Evolutionary conservation across 208 protist genomes (phyloP), one percentile per base, ranked within the genome.

Genomic region (Crithidia expoeki): DNA sequence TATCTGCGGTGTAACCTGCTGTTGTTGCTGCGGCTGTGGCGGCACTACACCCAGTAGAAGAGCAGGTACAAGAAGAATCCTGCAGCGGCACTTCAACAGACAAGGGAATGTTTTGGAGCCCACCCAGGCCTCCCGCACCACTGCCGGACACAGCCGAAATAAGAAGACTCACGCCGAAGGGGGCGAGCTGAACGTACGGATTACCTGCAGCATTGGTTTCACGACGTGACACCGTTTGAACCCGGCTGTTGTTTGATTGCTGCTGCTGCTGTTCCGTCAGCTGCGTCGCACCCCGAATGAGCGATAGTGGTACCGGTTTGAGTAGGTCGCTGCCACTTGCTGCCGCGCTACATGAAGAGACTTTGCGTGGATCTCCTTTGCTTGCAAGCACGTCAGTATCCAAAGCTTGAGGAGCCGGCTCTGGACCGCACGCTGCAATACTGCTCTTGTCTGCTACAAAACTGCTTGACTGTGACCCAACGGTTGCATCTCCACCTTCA

Each of bases 151-250:
- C 74, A 0, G 88, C 75, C 7, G 85, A 71, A 21, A 89, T 53
- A 21, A 94, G 79, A 2, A 94, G 53, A 80, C 88, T 94, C 30
- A 83, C 79, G 16, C 88, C 88, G 52, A 91, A 86, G 19, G 84
- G 84, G 0, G 85, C 83, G 40, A 82, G 75, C 23, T 66, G 83
- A 21, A 77, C 71, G 33, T 49, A 42, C 33, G 52, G 47, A 32
- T 65, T 65, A 32, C 60, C 58, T 1, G 27, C 1, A 5, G 11
- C 14, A 46, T 21, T 61, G 11, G 23, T n/a, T 12, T 36, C 32
- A 12, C 14, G 16, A 21, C 19, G 16, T n/a, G 44, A 21, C 44
- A 17, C 44, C 19, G 14, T 19, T 4, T 49, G 44, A 7, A 17
- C 21, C 23, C 23, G 47, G 2, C 6, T 4, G 49, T 16, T 17